Base-by-base conservation (phyloP, 441 rosid species). In the Populus hybrid region DNA sequence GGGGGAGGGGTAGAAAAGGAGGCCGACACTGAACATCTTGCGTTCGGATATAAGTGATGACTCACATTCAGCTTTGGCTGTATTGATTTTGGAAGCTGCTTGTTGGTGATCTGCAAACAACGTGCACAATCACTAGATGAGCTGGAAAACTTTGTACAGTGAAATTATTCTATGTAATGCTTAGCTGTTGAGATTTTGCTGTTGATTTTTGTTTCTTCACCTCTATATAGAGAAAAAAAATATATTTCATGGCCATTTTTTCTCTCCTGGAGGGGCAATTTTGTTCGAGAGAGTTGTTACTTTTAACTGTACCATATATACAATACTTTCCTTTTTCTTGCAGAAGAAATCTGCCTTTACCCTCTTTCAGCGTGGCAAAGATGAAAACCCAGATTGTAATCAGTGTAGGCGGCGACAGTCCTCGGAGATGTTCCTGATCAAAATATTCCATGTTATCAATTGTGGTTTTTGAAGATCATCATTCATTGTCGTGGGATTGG, bases 1-100 rank as follows among this genome's bases (percentile, higher is more conserved):
- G 97, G 10, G 59, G 66, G 36, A 28, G 85, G 10, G 76, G 83
- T 2, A 54, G 67, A 32, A 78, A 87, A 57, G 14, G 46, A 40
- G 90, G 89, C 71, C 76, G 70, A 68, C 68, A 86, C 38, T 77
- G 83, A 76, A 30, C 42, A 54, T 67, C 38, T 35, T 16, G 10
- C 72, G 54, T 57, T 34, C 50, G 54, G 61, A 10, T 40, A 40
- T 32, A 8, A 40, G 36, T 32, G 61, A 76, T 78, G 4, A 61
- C 66, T 61, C 66, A 40, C 46, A 61, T 61, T 61, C 26, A 21
- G 28, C 28, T 21, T 23, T 61, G 4, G 26, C 28, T 61, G 26
- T 21, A 10, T 10, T 21, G 66, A 61, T 61, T 21, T 61, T 61
- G 24, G 24, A n/a, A 59, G 24, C 10, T 59, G 64, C 64, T 59